Conservation (phyloP, 78 protist genomes). For the Polysphondylium violaceum region DNA sequence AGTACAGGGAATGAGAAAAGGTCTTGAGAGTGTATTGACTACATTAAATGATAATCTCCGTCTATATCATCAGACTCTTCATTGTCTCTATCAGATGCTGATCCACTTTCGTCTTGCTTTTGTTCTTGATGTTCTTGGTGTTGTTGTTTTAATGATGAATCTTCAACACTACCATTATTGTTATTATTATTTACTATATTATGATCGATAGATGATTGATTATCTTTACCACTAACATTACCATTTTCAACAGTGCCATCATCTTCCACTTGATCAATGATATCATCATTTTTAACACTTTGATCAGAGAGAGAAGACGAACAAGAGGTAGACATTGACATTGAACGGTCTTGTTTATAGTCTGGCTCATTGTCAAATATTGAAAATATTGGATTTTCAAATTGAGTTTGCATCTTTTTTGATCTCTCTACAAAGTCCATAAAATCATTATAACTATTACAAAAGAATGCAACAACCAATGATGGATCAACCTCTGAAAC, state of each 20-base stretch:
- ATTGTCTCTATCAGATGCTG: no score
- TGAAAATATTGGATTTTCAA: conserved; percentile 55
- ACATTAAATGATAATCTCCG: no score
- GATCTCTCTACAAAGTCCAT: conserved; percentile 66
- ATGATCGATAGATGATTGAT: not conserved
- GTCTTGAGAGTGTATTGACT: no score
- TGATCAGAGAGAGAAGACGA: no score
- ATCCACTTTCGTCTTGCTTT: no score
- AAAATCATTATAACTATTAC: conserved; percentile 71
- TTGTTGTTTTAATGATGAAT: no score
- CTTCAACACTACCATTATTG: not conserved
- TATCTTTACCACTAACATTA: not conserved
- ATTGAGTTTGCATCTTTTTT: conserved; percentile 29
- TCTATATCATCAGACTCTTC: no score
- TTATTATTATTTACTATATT: not conserved
- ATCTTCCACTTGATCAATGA: not conserved
- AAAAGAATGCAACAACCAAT: conserved; percentile 79
- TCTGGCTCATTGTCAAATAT: conserved; percentile 48
- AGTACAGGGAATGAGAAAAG: no score
- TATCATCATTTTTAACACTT: not conserved
- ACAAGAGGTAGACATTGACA: no score
- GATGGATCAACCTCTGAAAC: conserved; percentile 87
- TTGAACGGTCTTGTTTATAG: conserved; percentile 4
- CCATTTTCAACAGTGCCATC: not conserved
- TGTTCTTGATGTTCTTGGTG: not conserved